A percentile compares a stretch with the other conserved stretches of the same genome.
Evolutionary conservation across 768 basidiomycete genomes (phyloP).

Genomic region (Hericium rajendrae): DNA sequence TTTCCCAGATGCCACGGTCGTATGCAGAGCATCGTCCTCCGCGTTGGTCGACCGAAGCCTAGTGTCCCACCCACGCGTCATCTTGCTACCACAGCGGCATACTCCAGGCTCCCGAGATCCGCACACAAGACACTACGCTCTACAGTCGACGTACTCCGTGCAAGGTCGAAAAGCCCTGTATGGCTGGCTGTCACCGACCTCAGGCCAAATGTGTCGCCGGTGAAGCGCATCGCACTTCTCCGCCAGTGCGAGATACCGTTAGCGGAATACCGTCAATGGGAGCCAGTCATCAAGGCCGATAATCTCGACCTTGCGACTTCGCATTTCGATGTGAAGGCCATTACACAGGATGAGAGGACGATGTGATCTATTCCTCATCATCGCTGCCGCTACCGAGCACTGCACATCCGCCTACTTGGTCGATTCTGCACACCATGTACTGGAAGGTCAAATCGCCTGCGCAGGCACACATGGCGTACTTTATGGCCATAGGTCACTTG

Average conservation of each 20-base stretch:
- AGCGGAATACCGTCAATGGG: not conserved
- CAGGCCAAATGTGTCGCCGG: too few relatives aligned
- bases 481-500: conserved; percentile 35
- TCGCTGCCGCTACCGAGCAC: not conserved
- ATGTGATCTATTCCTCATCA: not conserved
- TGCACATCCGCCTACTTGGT: conserved; percentile 36
- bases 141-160: not conserved
- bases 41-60: not conserved
- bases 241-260: not conserved
- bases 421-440: conserved; percentile 41
- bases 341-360: not conserved
- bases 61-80: not conserved
- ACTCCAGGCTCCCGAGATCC: not conserved
- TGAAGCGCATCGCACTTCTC: not conserved
- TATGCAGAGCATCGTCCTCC: not conserved
- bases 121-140: not conserved
- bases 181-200: not conserved
- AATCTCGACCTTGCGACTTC: not conserved
- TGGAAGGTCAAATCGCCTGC: conserved; percentile 32
- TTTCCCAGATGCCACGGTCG: not conserved
- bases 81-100: not conserved
- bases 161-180: not conserved
- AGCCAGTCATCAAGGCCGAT: not conserved
- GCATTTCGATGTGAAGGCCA: not conserved
- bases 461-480: conserved; percentile 35